Conservation (phyloP, 2,329 filamentous ascomycete species). For the Didymella arachidicola region DNA sequence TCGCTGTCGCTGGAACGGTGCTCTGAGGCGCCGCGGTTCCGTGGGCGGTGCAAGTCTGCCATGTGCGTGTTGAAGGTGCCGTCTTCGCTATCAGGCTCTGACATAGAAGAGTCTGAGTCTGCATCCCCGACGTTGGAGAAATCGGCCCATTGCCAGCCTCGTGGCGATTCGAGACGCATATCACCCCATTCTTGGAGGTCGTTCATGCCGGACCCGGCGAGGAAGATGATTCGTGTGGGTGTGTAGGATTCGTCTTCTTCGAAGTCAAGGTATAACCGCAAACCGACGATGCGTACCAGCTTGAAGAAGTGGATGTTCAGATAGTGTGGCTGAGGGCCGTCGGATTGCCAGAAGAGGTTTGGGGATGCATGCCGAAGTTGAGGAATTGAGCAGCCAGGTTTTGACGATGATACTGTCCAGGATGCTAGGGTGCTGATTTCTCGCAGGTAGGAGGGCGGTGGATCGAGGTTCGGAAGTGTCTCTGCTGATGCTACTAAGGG, state of each 20-base stretch:
- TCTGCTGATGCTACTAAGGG: slow-evolving; percentile 25
- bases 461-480: slow-evolving; percentile 29
- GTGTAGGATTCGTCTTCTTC: slow-evolving; percentile 95
- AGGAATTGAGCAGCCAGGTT: slow-evolving; percentile 79
- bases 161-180: slow-evolving; percentile 78
- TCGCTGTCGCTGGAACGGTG: slow-evolving; percentile 13
- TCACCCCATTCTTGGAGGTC: slow-evolving; percentile 87
- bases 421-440: slow-evolving; percentile 85
- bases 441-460: slow-evolving; percentile 65
- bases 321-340: slow-evolving; percentile 82
- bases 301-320: slow-evolving; percentile 88
- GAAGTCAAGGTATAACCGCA: slow-evolving; percentile 90
- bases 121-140: slow-evolving; percentile 66
- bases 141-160: slow-evolving; percentile 90
- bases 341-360: slow-evolving; percentile 82
- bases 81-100: slow-evolving; percentile 30
- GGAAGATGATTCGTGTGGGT: slow-evolving; percentile 88
- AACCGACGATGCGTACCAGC: slow-evolving; percentile 77
- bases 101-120: slow-evolving; percentile 28
- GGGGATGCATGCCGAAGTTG: slow-evolving; percentile 78
- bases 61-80: slow-evolving; percentile 23
- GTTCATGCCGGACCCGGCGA: slow-evolving; percentile 89
- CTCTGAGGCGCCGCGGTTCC: slow-evolving; percentile 19
- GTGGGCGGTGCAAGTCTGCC: slow-evolving; percentile 8
- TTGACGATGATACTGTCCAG: slow-evolving; percentile 83